phyloP scores from a whole-genome alignment of 148 eudicot genomes.

The Linanthus parryae region DNA sequence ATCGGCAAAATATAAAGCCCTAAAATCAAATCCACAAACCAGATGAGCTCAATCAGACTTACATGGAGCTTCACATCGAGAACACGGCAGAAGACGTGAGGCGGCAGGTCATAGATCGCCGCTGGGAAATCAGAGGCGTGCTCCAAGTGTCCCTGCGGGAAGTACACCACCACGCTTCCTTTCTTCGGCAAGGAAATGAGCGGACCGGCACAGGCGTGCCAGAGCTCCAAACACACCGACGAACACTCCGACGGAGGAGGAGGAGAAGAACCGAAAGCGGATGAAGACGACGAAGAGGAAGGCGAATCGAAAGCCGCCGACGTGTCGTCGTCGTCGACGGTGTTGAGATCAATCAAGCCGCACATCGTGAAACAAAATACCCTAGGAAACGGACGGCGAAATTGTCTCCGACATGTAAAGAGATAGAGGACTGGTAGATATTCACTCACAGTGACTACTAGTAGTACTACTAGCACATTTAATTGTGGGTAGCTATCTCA shows the following conservation, averaged over 20 bases:
- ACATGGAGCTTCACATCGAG: constrained; percentile 95
- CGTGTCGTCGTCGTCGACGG: constrained; percentile 50
- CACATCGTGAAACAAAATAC: constrained; percentile 33
- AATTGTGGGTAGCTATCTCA: too few species aligned
- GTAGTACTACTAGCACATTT: too few species aligned
- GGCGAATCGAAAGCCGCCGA: constrained; percentile 17
- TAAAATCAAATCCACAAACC: background rate
- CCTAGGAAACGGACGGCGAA: constrained; percentile 3
- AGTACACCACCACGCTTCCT: constrained; percentile 71
- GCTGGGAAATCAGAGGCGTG: constrained; percentile 36
- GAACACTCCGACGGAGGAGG: constrained; percentile 13
- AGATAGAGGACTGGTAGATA: too few species aligned
- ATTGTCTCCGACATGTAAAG: background rate
- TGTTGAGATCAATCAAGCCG: constrained; percentile 80
- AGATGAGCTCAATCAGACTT: constrained; percentile 11
- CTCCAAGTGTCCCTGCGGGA: constrained; percentile 90
- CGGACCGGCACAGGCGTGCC: constrained; percentile 99
- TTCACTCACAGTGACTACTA: too few species aligned
- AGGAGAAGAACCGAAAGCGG: constrained; percentile 13
- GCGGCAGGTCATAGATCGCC: constrained; percentile 40
- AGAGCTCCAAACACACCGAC: constrained; percentile 86
- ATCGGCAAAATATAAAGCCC: background rate
- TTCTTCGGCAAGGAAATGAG: constrained; percentile 70
- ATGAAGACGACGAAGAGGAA: constrained; percentile 10
- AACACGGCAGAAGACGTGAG: constrained; percentile 95